Evolutionary conservation across 225 moss, liverwort and hornwort species (phyloP).

Genomic region (Bryoerythrophyllum caledonicum): DNA sequence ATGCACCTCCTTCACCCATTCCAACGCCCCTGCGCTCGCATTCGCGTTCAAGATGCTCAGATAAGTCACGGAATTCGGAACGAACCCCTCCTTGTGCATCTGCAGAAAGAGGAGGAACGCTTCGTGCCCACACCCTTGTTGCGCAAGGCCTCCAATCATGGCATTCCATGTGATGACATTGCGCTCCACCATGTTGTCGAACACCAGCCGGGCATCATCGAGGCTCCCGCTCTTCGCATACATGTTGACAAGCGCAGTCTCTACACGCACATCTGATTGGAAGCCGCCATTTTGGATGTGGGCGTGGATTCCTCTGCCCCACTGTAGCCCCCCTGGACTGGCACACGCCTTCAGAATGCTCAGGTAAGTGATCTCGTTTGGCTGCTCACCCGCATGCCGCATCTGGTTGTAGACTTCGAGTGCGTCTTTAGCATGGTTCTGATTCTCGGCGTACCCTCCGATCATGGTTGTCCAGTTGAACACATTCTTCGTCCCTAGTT

Average conservation of each 20-base stretch:
- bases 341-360: conserved; percentile 34
- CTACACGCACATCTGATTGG: conserved; percentile 29
- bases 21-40: conserved; percentile 26
- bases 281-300: conserved; percentile 18
- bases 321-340: conserved; percentile 20
- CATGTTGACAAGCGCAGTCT: conserved; percentile 32
- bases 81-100: conserved; percentile 30
- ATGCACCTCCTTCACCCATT: conserved; percentile 29
- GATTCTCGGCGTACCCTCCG: conserved; percentile 24
- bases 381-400: conserved; percentile 23
- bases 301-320: conserved; percentile 27
- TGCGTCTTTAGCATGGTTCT: conserved; percentile 23
- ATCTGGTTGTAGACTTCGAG: conserved; percentile 23
- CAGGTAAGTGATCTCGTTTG: conserved; percentile 29
- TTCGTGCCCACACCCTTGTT: conserved; percentile 24
- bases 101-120: conserved; percentile 24
- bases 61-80: conserved; percentile 29
- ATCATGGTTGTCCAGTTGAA: conserved; percentile 32
- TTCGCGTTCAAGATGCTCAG: conserved; percentile 36
- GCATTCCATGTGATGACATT: conserved; percentile 28
- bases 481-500: conserved; percentile 31
- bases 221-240: conserved; percentile 37
- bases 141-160: conserved; percentile 29
- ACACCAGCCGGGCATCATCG: conserved; percentile 22
- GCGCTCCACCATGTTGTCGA: conserved; percentile 26